A percentile compares a stretch with the other conserved stretches of the same genome.
Evolutionary conservation across 306 rosid genomes (phyloP).

Genomic region (Cajanus cajan): DNA sequence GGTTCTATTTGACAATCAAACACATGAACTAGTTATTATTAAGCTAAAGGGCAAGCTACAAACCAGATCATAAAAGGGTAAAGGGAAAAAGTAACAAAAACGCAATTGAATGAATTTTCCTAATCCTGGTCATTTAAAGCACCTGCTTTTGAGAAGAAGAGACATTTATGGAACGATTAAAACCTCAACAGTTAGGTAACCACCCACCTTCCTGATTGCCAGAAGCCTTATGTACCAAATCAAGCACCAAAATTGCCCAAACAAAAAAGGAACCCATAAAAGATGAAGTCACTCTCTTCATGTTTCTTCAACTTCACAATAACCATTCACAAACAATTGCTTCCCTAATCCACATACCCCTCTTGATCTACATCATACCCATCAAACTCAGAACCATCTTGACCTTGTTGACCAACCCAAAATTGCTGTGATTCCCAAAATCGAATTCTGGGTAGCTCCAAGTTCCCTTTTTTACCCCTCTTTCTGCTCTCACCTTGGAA

Average conservation of each 20-base stretch:
- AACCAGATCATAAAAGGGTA: conserved; percentile 31
- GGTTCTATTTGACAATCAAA: conserved; percentile 19
- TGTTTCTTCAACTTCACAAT: conserved; percentile 35
- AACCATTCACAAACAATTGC: conserved; percentile 30
- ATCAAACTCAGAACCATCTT: conserved; percentile 22
- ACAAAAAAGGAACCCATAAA: conserved; percentile 40
- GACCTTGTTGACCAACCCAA: conserved; percentile 38
- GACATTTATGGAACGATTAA: conserved; percentile 23
- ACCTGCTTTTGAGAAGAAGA: background rate
- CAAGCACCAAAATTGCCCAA: conserved; percentile 50
- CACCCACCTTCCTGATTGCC: conserved; percentile 76
- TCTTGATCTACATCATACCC: conserved; percentile 36
- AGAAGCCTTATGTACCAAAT: conserved; percentile 49
- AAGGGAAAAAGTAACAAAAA: conserved; percentile 13
- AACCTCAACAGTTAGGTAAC: conserved; percentile 6
- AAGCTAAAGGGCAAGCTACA: conserved; percentile 24
- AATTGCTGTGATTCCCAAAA: conserved; percentile 16
- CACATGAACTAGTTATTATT: conserved; percentile 1
- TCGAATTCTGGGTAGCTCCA: conserved; percentile 32
- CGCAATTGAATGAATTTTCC: background rate
- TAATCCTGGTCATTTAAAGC: conserved; percentile 16
- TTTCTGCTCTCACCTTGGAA: background rate
- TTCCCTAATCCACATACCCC: conserved; percentile 26
- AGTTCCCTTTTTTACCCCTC: background rate
- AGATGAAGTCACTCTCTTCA: conserved; percentile 43